A percentile compares a stretch with the other conserved stretches of the same genome.
These are phyloP conservation scores for Trifolium dubium DNA, from an alignment of 306 rosid species.

Conservation along the genomic window DNA sequence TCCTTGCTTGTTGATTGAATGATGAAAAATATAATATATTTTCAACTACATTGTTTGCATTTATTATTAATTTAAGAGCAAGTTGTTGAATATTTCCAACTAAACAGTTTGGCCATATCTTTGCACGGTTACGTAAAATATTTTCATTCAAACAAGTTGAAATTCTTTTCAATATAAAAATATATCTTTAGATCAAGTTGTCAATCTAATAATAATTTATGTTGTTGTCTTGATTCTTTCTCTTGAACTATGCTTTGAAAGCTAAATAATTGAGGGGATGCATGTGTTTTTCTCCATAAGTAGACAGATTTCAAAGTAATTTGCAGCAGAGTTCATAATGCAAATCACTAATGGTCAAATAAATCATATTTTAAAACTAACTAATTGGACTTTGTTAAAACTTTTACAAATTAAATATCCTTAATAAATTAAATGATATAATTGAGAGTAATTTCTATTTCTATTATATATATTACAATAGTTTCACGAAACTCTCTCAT, in stretches of 20 bases:
- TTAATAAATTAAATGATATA: no score
- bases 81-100: slow-evolving; percentile 41
- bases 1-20: slow-evolving; percentile 29
- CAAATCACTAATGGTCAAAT: slow-evolving; percentile 29
- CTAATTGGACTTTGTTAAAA: neutral
- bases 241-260: neutral
- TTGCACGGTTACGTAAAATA: slow-evolving; percentile 41
- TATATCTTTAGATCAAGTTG: slow-evolving; percentile 30
- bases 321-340: slow-evolving; percentile 27
- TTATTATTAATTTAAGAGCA: slow-evolving; percentile 28
- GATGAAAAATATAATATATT: slow-evolving; percentile 3
- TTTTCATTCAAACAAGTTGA: slow-evolving; percentile 54
- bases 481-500: no score
- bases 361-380: slow-evolving; percentile 7
- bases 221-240: neutral
- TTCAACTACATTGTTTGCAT: neutral
- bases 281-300: slow-evolving; percentile 33
- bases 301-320: slow-evolving; percentile 40
- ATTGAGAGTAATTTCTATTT: no score
- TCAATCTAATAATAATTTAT: slow-evolving; percentile 1
- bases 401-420: neutral
- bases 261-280: slow-evolving; percentile 36
- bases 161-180: slow-evolving; percentile 43
- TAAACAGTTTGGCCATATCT: slow-evolving; percentile 34
- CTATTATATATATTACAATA: no score